phyloP scores from a whole-genome alignment of 2,329 filamentous ascomycete genomes.

The Talaromyces islandicus region DNA sequence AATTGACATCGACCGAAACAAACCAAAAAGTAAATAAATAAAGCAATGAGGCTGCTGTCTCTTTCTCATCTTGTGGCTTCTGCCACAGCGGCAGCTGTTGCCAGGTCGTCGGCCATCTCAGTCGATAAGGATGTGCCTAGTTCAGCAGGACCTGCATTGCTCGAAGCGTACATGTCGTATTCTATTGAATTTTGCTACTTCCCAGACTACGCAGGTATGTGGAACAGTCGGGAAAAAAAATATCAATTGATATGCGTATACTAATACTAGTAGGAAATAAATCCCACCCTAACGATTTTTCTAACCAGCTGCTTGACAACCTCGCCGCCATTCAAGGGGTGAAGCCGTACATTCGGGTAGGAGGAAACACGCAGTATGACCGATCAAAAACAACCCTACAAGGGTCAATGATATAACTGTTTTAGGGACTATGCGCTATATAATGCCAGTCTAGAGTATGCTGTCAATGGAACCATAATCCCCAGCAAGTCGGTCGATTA shows the following conservation, averaged over 20 bases:
- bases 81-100: neutral
- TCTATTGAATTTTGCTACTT: slow-evolving; percentile 7
- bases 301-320: slow-evolving; percentile 7
- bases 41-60: neutral
- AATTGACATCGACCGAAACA: neutral
- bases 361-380: slow-evolving; percentile 10
- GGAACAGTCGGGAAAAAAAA: neutral
- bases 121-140: neutral
- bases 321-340: slow-evolving; percentile 3
- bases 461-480: slow-evolving; percentile 2
- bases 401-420: neutral
- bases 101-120: neutral
- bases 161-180: slow-evolving; percentile 5
- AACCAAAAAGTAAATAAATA: neutral
- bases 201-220: slow-evolving; percentile 5
- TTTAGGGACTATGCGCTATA: slow-evolving; percentile 7
- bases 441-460: slow-evolving; percentile 4
- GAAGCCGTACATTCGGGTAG: slow-evolving; percentile 10
- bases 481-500: slow-evolving; percentile 5
- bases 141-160: slow-evolving; percentile 1
- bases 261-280: slow-evolving; percentile 2
- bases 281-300: slow-evolving; percentile 7
- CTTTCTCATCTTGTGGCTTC: neutral
- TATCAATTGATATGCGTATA: too few species aligned
- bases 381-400: neutral